A percentile compares a stretch with the other conserved stretches of the same genome.
Conservation (phyloP, 2,329 filamentous ascomycete genomes). For the Elsinoe ampelina region DNA sequence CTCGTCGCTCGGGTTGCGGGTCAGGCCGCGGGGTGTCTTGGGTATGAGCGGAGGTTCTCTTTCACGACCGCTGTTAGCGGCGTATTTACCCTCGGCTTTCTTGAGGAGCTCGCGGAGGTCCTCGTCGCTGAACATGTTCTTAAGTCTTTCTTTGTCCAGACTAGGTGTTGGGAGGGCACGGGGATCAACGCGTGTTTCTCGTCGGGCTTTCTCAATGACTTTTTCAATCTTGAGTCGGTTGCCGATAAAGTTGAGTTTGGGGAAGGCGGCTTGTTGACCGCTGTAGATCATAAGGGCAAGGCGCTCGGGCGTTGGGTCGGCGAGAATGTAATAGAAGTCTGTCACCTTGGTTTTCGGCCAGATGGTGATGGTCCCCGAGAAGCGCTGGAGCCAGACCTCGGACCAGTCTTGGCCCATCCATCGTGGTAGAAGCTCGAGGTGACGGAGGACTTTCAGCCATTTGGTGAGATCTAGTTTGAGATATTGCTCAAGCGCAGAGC, state of each 20-base stretch:
- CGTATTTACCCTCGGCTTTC: constrained; percentile 25
- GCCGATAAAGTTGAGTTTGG: constrained; percentile 81
- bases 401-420: constrained; percentile 94
- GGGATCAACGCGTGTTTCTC: constrained; percentile 29
- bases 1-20: not conserved
- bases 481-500: constrained; percentile 85
- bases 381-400: constrained; percentile 90
- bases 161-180: constrained; percentile 25
- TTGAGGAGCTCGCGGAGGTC: constrained; percentile 35
- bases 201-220: constrained; percentile 48
- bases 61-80: constrained; percentile 13
- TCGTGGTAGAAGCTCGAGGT: constrained; percentile 82
- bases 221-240: constrained; percentile 82
- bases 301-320: constrained; percentile 66
- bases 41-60: constrained; percentile 19
- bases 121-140: constrained; percentile 37
- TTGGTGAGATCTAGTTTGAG: constrained; percentile 95
- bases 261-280: constrained; percentile 80
- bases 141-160: constrained; percentile 17
- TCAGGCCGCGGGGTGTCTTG: not conserved
- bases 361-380: constrained; percentile 89
- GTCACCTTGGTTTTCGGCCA: constrained; percentile 75
- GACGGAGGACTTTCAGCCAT: constrained; percentile 90
- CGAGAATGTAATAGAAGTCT: constrained; percentile 79
- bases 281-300: constrained; percentile 83